Evolutionary conservation across 331 rosid species (phyloP), one percentile per base, ranked within the genome.

Genomic region (Stylosanthes scabra): DNA sequence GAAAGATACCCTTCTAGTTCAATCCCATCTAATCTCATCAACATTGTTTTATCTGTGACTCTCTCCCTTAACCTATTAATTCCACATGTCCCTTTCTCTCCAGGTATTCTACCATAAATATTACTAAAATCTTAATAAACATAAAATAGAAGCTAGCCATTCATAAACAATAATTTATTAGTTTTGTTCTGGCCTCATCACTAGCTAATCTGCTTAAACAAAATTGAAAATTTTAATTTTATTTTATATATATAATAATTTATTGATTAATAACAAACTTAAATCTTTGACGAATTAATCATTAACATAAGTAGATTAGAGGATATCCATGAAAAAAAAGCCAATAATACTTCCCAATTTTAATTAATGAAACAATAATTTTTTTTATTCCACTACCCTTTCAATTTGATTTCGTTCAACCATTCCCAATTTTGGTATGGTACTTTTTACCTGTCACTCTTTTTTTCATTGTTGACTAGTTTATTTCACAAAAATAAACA

Each of bases 11-110:
- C 59, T 70, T 66, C 85, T 20, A 20, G n/a, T n/a, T n/a, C n/a
- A n/a, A n/a, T 20, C 25, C 25, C 25, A 20, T 20, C 25, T 20
- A 63, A 66, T 69, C 83, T 83, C 83, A 81, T 84, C 63, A 69
- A 63, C 27, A 60, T 14, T 64, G 62, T 57, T 65, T 57, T 25
- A 69, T 56, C 77, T 80, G 74, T 25, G 74, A 74, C 49, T 61
- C 25, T 20, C 25, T 20, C 77, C 59, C 74, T 75, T 76, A 61
- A 74, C 81, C 61, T 66, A 28, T 74, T 20, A 20, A 20, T 20
- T 65, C 67, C 78, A 14, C 67, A 82, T 55, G 71, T 84, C 86
- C 61, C 86, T 84, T 87, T 81, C 88, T 64, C 66, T 9, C 37
- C 45, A 11, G 25, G 71, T 13, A 50, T 40, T 7, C 60, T 6